Percentiles rank a stretch among this genome's conserved stretches.
Evolutionary conservation across 2,329 filamentous ascomycete species (phyloP).

Genomic region (Aphanoascus verrucosus): DNA sequence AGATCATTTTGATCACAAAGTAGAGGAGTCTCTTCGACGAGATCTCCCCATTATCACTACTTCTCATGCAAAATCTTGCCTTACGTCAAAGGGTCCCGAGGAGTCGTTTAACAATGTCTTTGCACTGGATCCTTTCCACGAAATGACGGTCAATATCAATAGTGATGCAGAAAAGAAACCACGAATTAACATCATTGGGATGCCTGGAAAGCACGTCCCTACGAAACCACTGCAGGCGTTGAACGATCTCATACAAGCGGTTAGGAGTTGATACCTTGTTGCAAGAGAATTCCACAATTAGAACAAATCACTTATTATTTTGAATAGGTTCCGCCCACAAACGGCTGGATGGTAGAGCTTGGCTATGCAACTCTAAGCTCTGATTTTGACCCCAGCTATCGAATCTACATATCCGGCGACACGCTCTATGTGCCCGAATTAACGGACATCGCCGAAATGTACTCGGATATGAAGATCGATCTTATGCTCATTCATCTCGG

Average conservation of each 20-base stretch:
- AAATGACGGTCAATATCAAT: slow-evolving; percentile 37
- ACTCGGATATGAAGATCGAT: slow-evolving; percentile 47
- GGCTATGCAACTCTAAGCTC: slow-evolving; percentile 34
- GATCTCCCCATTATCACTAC: slow-evolving; percentile 54
- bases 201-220: slow-evolving; percentile 55
- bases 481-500: slow-evolving; percentile 58
- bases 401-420: slow-evolving; percentile 58
- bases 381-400: slow-evolving; percentile 41
- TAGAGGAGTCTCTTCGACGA: slow-evolving; percentile 42
- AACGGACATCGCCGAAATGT: slow-evolving; percentile 48
- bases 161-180: slow-evolving; percentile 22
- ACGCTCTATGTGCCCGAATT: slow-evolving; percentile 54
- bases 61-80: slow-evolving; percentile 47
- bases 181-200: slow-evolving; percentile 48
- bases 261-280: slow-evolving; percentile 15
- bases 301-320: background rate
- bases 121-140: slow-evolving; percentile 48
- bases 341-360: slow-evolving; percentile 57
- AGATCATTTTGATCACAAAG: slow-evolving; percentile 46
- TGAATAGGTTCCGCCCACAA: slow-evolving; percentile 49
- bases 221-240: slow-evolving; percentile 32
- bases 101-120: slow-evolving; percentile 45
- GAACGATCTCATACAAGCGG: slow-evolving; percentile 41
- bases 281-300: background rate
- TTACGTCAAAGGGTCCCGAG: slow-evolving; percentile 34